Evolutionary conservation across 2,329 filamentous ascomycete genomes (phyloP), one percentile per base, ranked within the genome.

Genomic region (Monilinia fructicola): DNA sequence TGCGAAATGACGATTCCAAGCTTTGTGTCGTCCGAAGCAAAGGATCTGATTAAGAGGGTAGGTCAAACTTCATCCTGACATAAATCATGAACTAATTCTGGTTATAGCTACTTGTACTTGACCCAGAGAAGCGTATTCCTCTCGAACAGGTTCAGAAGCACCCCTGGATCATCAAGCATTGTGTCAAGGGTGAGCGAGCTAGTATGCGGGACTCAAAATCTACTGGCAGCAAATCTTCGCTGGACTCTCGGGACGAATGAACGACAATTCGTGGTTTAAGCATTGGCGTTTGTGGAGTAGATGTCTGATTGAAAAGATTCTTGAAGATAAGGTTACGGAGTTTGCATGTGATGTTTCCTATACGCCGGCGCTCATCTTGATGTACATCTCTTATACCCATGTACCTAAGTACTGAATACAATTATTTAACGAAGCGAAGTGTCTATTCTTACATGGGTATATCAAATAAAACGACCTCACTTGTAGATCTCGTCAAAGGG

Each of bases 401-500:
- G 42, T 59, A 65, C 61, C 16, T 64, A 38, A 46, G 26, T 64
- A 64, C 61, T 48, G 52, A 58, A 64, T 58, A 61, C 58, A 46
- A 61, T 50, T 50, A 50, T 61, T 61, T 38, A 50, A 50, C 31
- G n/a, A 61, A 38, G 21, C 44, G 50, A 61, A 61, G 44, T 50
- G 35, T 35, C 31, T 56, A 46, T 64, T 64, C 38, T 46, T 58
- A 64, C 61, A 64, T 58, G 40, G 40, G 21, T 35, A 35, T 64
- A 48, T 59, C 18, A 42, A 23, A 48, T 48, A 66, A 38, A 48
- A 46, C 44, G 67, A 69, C 48, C 56, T 81, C 78, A 94, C 77
- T 92, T 88, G 78, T 97, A 99, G 64, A 99, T 93, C 77, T 98
- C 94, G 78, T 98, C 93, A 79, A 99, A 99, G 2, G 95, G 95